phyloP scores from a whole-genome alignment of 2,329 filamentous ascomycete species.

The Microdochium paspali region DNA sequence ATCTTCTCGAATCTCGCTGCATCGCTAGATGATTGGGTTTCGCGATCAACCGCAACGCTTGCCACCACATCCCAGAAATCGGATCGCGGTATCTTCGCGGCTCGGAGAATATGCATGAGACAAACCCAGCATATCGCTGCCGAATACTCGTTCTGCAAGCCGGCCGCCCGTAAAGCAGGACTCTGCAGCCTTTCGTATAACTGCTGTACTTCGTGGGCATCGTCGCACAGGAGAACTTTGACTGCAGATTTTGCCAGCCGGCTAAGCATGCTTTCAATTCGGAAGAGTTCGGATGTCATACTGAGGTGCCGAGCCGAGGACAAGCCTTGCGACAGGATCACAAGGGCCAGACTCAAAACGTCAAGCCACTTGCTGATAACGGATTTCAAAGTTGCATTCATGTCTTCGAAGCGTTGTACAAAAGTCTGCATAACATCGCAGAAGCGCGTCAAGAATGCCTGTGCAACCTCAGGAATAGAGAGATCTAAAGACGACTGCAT shows the following conservation, averaged over 20 bases:
- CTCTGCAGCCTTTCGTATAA: slow-evolving; percentile 39
- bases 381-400: slow-evolving; percentile 4
- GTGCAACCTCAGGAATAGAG: slow-evolving; percentile 19
- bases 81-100: slow-evolving; percentile 36
- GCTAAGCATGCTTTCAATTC: slow-evolving; percentile 39
- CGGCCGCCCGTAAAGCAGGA: slow-evolving; percentile 34
- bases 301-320: slow-evolving; percentile 30
- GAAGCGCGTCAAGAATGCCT: slow-evolving; percentile 32
- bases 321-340: slow-evolving; percentile 28
- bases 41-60: slow-evolving; percentile 26
- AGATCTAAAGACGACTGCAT: slow-evolving; percentile 32
- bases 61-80: slow-evolving; percentile 54
- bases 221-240: slow-evolving; percentile 28
- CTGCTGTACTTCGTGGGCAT: slow-evolving; percentile 30
- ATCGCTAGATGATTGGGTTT: slow-evolving; percentile 26
- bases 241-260: slow-evolving; percentile 27
- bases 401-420: slow-evolving; percentile 21
- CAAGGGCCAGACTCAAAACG: slow-evolving; percentile 23
- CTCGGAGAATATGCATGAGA: slow-evolving; percentile 42
- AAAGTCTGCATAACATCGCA: slow-evolving; percentile 33
- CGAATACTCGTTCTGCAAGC: slow-evolving; percentile 37
- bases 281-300: slow-evolving; percentile 25
- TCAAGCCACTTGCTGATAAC: slow-evolving; percentile 22
- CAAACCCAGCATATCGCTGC: slow-evolving; percentile 47
- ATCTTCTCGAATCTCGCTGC: slow-evolving; percentile 40